These are phyloP conservation scores for Boletus vermiculosoides DNA, from an alignment of 768 basidiomycete species.

Conservation along the genomic window DNA sequence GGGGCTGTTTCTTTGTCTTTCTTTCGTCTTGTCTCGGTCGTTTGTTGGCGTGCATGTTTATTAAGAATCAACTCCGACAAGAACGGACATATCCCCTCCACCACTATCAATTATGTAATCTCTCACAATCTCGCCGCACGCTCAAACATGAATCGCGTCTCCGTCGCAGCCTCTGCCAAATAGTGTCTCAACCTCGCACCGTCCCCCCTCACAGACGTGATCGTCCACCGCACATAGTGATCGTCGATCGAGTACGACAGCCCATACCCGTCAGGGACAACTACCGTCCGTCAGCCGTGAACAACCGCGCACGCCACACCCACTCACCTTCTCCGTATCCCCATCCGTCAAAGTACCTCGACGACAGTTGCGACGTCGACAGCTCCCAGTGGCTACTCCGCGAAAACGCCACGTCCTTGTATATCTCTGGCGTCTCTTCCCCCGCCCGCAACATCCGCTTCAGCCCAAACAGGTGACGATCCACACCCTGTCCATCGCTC, in stretches of 20 bases:
- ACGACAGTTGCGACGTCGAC: conserved; percentile 85
- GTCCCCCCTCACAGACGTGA: conserved; percentile 66
- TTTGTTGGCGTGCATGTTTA: conserved; percentile 35
- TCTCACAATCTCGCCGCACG: conserved; percentile 29
- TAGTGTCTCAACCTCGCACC: conserved; percentile 63
- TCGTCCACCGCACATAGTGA: conserved; percentile 84
- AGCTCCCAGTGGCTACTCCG: conserved; percentile 89
- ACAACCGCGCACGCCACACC: not conserved
- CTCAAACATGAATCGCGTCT: conserved; percentile 75
- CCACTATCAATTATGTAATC: conserved; percentile 19
- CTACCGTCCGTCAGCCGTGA: conserved; percentile 39
- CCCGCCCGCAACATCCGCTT: conserved; percentile 76
- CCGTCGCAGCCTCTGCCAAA: conserved; percentile 77
- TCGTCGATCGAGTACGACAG: conserved; percentile 88
- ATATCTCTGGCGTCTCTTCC: conserved; percentile 72
- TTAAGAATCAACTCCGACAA: conserved; percentile 23
- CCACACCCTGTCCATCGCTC: conserved; percentile 91
- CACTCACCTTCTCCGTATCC: conserved; percentile 90
- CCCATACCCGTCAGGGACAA: conserved; percentile 91
- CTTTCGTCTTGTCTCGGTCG: conserved; percentile 41
- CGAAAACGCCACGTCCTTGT: conserved; percentile 66
- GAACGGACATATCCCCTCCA: not conserved
- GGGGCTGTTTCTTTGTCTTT: conserved; percentile 40
- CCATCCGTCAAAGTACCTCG: conserved; percentile 87
- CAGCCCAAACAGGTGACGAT: conserved; percentile 92